Percentiles rank a stretch among this genome's conserved stretches.
Conservation (phyloP, 805 yeast genomes). For the Yamadazyma sp. region DNA sequence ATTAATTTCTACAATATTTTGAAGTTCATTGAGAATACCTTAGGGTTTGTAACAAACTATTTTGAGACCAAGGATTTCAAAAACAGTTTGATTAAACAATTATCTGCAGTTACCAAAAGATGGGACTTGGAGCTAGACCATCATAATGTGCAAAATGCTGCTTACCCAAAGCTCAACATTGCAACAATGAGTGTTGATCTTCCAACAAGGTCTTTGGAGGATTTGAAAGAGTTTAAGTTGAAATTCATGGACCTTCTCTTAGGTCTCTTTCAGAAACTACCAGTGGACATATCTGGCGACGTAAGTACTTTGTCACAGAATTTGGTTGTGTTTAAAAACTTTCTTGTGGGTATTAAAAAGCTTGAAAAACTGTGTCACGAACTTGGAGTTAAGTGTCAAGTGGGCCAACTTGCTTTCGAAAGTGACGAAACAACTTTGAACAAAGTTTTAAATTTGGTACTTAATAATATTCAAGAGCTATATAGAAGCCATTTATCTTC, state of each 20-base stretch:
- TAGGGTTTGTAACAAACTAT: conserved; percentile 23
- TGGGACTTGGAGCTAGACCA: conserved; percentile 21
- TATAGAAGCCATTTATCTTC: conserved; percentile 4
- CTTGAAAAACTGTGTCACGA: conserved; percentile 20
- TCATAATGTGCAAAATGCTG: not conserved
- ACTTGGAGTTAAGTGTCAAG: conserved; percentile 17
- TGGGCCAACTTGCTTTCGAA: conserved; percentile 14
- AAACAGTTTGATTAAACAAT: conserved; percentile 7
- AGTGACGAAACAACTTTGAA: conserved; percentile 8
- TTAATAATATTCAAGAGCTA: conserved; percentile 5
- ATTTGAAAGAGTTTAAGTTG: conserved; percentile 9
- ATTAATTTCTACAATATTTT: conserved; percentile 30
- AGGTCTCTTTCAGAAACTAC: conserved; percentile 1
- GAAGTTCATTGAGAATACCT: conserved; percentile 36
- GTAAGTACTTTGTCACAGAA: not conserved
- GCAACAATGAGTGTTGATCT: conserved; percentile 9
- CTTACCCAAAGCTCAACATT: conserved; percentile 1
- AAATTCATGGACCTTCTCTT: conserved; percentile 7
- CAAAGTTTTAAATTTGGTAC: conserved; percentile 12
- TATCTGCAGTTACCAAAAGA: conserved; percentile 18
- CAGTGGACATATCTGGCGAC: not conserved
- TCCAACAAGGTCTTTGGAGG: conserved; percentile 9
- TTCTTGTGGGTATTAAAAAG: conserved; percentile 24
- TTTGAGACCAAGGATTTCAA: conserved; percentile 18
- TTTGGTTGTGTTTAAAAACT: conserved; percentile 24